A percentile compares a stretch with the other conserved stretches of the same genome.
These are phyloP conservation scores for Nicotiana attenuata DNA, from an alignment of 257 asterid species.

Conservation along the genomic window DNA sequence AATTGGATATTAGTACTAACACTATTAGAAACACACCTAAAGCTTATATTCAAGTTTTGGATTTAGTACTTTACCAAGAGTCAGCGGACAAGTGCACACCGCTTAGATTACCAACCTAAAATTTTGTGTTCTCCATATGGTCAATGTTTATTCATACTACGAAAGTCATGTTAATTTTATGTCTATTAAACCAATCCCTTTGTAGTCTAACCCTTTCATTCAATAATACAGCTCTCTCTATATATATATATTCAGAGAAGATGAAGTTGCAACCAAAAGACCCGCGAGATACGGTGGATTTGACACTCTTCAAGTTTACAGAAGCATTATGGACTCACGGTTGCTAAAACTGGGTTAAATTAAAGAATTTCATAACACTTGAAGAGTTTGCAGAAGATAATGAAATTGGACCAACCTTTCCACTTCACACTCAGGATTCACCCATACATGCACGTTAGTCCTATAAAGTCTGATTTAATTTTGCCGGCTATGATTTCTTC, in stretches of 20 bases:
- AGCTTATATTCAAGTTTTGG: neutral
- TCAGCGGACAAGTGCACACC: neutral
- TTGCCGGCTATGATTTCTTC: too few species aligned
- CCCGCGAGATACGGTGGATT: neutral
- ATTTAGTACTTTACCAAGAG: neutral
- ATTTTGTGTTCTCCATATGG: neutral
- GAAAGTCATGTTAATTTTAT: neutral
- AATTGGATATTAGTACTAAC: neutral
- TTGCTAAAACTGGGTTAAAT: conserved; percentile 1
- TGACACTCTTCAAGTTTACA: neutral
- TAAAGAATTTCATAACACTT: neutral
- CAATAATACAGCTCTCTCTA: too few species aligned
- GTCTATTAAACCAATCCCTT: too few species aligned
- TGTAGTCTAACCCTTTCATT: neutral
- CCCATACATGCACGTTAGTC: neutral
- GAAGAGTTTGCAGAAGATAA: neutral
- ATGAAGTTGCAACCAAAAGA: neutral
- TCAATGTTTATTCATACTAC: neutral
- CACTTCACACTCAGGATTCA: neutral
- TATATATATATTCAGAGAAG: neutral
- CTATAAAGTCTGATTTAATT: too few species aligned
- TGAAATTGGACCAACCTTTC: neutral
- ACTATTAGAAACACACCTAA: neutral
- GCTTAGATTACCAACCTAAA: too few species aligned
- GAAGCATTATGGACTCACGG: neutral